Evolutionary conservation across 495 filamentous ascomycete genomes (phyloP).

Genomic region (Penicillium macrosclerotiorum): DNA sequence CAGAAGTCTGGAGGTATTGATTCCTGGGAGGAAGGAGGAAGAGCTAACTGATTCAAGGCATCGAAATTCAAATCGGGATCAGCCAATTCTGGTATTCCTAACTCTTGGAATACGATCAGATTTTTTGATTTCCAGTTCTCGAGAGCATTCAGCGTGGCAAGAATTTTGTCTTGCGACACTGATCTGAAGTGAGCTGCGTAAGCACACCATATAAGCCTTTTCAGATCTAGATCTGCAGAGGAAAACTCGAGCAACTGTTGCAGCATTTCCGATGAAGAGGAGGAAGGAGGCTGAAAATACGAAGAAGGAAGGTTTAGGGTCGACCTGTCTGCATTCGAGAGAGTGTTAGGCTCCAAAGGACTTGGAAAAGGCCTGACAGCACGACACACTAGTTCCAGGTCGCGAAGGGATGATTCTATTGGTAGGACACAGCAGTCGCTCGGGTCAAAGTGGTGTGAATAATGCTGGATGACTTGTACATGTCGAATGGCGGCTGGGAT

Average conservation of each 20-base stretch:
- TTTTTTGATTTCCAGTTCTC: conserved; percentile 3
- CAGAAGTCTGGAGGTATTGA: not conserved
- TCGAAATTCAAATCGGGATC: not conserved
- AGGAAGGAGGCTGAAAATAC: not conserved
- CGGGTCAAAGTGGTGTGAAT: too few species aligned
- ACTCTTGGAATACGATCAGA: not conserved
- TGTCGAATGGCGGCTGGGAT: conserved; percentile 7
- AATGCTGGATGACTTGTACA: conserved; percentile 2
- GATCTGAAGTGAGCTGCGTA: not conserved
- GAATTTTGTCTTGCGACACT: not conserved
- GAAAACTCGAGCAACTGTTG: conserved; percentile 7
- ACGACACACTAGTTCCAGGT: conserved; percentile 6
- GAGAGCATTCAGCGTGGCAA: not conserved
- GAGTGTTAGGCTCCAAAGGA: not conserved
- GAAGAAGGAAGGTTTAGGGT: not conserved
- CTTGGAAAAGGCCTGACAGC: conserved; percentile 1
- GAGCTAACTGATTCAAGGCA: not conserved
- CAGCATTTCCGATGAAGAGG: not conserved
- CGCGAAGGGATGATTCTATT: conserved; percentile 1
- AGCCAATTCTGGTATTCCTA: not conserved
- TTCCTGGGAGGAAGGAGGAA: not conserved
- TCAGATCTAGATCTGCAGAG: conserved; percentile 5
- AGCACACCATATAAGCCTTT: conserved; percentile 5
- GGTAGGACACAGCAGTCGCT: too few species aligned
- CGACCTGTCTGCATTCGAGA: not conserved